These are phyloP conservation scores for Neurospora sp. DNA, from an alignment of 495 filamentous ascomycete genomes.

Conservation along the genomic window DNA sequence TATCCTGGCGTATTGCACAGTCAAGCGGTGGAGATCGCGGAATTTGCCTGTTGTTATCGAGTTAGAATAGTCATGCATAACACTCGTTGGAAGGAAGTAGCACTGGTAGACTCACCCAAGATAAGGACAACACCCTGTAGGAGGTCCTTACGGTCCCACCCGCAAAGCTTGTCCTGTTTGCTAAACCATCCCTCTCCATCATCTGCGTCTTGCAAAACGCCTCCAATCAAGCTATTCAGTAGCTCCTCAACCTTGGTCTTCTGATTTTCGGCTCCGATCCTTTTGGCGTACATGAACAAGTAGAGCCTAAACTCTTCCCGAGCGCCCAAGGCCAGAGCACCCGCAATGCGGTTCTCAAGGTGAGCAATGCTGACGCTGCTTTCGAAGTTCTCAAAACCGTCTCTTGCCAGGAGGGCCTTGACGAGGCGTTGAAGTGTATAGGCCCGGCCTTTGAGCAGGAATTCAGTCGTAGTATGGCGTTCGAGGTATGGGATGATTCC, in stretches of 20 bases:
- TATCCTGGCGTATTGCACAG: slow-evolving; percentile 78
- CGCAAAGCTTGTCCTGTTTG: slow-evolving; percentile 62
- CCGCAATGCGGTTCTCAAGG: slow-evolving; percentile 89
- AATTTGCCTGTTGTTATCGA: slow-evolving; percentile 62
- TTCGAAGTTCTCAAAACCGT: slow-evolving; percentile 90
- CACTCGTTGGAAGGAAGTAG: not conserved
- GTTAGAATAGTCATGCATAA: slow-evolving; percentile 19
- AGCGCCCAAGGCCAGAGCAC: slow-evolving; percentile 72
- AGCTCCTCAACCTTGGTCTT: slow-evolving; percentile 87
- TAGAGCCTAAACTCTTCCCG: slow-evolving; percentile 87
- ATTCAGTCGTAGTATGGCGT: slow-evolving; percentile 86
- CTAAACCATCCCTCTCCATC: slow-evolving; percentile 46
- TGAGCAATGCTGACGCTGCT: slow-evolving; percentile 86
- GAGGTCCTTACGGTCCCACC: slow-evolving; percentile 78
- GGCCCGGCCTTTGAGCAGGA: slow-evolving; percentile 81
- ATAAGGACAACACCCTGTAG: slow-evolving; percentile 84
- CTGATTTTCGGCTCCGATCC: slow-evolving; percentile 81
- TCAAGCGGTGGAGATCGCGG: slow-evolving; percentile 81
- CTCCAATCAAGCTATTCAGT: slow-evolving; percentile 66
- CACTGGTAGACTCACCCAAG: slow-evolving; percentile 58
- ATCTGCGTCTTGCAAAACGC: slow-evolving; percentile 48
- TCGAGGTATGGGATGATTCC: slow-evolving; percentile 90
- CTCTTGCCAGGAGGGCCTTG: slow-evolving; percentile 70
- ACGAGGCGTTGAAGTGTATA: slow-evolving; percentile 83
- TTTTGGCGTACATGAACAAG: slow-evolving; percentile 91